These are phyloP conservation scores for Aureobasidium sp. DNA, from an alignment of 2,329 filamentous ascomycete species.

Conservation along the genomic window DNA sequence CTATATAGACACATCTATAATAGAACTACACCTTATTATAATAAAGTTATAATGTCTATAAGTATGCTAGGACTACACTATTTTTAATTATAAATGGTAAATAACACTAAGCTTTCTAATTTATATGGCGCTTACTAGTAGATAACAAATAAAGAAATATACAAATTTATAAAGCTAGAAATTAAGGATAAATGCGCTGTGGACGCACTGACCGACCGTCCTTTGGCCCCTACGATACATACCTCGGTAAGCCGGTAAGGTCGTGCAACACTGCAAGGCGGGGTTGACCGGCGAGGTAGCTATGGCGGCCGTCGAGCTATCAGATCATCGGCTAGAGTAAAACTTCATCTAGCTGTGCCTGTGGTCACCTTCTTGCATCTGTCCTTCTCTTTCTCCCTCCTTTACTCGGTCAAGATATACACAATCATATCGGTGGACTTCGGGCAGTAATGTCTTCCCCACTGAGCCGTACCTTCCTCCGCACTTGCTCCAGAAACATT, in stretches of 20 bases:
- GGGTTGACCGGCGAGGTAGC: background rate
- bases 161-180: no score
- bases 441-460: slow-evolving; percentile 26
- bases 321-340: background rate
- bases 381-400: background rate
- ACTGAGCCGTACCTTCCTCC: slow-evolving; percentile 31
- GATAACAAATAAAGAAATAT: no score
- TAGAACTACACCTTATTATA: no score
- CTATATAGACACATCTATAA: no score
- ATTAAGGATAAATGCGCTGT: no score
- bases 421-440: background rate
- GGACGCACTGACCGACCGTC: no score
- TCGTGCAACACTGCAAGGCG: background rate
- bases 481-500: slow-evolving; percentile 23
- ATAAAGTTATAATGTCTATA: no score
- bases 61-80: no score
- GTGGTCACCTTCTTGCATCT: background rate
- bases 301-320: background rate
- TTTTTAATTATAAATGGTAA: no score
- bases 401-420: background rate
- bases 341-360: background rate
- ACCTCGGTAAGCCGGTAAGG: background rate
- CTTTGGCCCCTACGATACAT: no score
- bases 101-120: no score
- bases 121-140: no score